Base-by-base conservation (phyloP, 169 alveolate genomes). In the Cyclospora cayetanensis region DNA sequence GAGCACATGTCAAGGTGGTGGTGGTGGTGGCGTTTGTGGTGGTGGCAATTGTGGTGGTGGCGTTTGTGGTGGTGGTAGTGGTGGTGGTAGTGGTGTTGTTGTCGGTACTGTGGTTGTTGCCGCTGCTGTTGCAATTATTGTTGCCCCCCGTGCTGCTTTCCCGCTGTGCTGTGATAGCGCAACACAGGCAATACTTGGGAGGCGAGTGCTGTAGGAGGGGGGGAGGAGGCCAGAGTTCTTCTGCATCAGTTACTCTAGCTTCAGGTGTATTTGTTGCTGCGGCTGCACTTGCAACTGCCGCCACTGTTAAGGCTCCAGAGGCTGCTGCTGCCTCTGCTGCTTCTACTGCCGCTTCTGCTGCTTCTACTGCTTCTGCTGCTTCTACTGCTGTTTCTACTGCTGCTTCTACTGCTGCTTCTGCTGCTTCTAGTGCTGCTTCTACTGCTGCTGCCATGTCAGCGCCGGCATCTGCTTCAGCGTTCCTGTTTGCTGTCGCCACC, bases 391-490 rank as follows among this genome's bases (percentile, higher is more conserved):
- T 11, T 11, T n/a, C n/a, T n/a, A n/a, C n/a, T n/a, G n/a, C n/a
- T n/a, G n/a, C n/a, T n/a, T n/a, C n/a, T n/a, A n/a, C 4, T 70
- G 82, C 82, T 37, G 82, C 4, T 29, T 27, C 46, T 31, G 50
- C 82, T 34, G 82, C 27, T 37, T 41, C 29, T 70, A 27, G 7
- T 70, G 42, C n/a, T 70, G 42, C 53, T 29, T 27, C 53, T 29
- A 39, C 74, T 60, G 74, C 74, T 5, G 74, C 31, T 70, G 82
- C 82, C 37, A 11, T n/a, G 27, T 27, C 82, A 31, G 46, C 82
- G 3, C n/a, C 9, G 4, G 82, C 82, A 34, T 34, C 50, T 29
- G 1, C 82, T 29, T 1, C 53, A 0, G 4, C 4, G 1, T 27
- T 39, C 37, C 27, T 27, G 25, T 0, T 46, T 1, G 27, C 82